A percentile compares a stretch with the other conserved stretches of the same genome.
Evolutionary conservation across 345 rosid genomes (phyloP).

Genomic region (Erucastrum elatum): DNA sequence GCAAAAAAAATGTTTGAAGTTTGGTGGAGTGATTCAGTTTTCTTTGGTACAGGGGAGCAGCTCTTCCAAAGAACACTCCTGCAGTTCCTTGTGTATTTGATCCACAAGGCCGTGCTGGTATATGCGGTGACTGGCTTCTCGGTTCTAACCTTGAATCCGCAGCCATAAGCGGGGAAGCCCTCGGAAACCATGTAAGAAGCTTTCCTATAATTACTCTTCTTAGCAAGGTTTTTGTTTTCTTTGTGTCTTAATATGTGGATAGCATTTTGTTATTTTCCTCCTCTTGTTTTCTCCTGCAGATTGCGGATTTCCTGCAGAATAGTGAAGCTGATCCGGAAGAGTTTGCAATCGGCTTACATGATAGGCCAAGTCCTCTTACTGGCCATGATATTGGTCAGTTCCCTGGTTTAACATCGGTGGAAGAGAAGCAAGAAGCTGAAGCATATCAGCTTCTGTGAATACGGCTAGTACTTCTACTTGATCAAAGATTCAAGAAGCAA

Average conservation of each 20-base stretch:
- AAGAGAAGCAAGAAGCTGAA: constrained; percentile 27
- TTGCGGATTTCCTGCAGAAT: constrained; percentile 62
- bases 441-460: constrained; percentile 45
- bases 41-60: constrained; percentile 76
- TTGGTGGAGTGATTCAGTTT: neutral
- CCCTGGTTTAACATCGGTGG: constrained; percentile 46
- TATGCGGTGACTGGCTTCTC: constrained; percentile 91
- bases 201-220: constrained; percentile 10
- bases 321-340: constrained; percentile 55
- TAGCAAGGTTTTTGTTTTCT: too few relatives aligned
- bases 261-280: constrained; percentile 6
- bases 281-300: constrained; percentile 42
- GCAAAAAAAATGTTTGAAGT: neutral
- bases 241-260: neutral
- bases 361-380: constrained; percentile 50
- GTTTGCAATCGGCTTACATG: constrained; percentile 65
- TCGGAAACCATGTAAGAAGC: constrained; percentile 67
- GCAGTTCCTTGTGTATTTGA: constrained; percentile 75
- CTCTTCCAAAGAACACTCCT: constrained; percentile 78
- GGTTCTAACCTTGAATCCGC: constrained; percentile 90
- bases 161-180: constrained; percentile 80
- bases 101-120: constrained; percentile 87
- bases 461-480: neutral
- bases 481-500: constrained; percentile 9
- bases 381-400: constrained; percentile 87